Conservation (phyloP, 768 basidiomycete species). For the Rhodosporidiobolus sp. region DNA sequence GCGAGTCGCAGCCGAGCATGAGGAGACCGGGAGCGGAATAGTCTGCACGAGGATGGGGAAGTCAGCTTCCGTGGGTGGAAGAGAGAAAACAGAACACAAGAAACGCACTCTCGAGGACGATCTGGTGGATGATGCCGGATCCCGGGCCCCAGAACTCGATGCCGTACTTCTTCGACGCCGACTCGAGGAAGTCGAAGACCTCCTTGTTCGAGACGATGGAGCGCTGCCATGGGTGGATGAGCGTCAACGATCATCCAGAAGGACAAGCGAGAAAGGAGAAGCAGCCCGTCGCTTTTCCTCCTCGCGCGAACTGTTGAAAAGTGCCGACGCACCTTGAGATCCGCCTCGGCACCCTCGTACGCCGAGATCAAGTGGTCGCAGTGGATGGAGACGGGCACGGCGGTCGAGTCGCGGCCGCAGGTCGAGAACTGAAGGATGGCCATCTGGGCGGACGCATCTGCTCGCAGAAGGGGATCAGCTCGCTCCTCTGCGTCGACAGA, state of each 20-base stretch:
- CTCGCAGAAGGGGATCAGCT: background rate
- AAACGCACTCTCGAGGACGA: slow-evolving; percentile 69
- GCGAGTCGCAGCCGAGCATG: slow-evolving; percentile 68
- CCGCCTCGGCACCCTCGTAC: slow-evolving; percentile 75
- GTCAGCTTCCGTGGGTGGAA: background rate
- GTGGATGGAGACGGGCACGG: slow-evolving; percentile 74
- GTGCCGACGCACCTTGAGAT: slow-evolving; percentile 64
- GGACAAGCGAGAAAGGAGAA: background rate
- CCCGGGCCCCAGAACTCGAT: slow-evolving; percentile 99
- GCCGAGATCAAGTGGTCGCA: slow-evolving; percentile 98
- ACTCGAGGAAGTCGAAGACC: slow-evolving; percentile 91
- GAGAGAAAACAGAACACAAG: slow-evolving; percentile 55
- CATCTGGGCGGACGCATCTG: slow-evolving; percentile 55
- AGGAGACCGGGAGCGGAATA: slow-evolving; percentile 52
- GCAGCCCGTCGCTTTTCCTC: background rate
- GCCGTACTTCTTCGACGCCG: slow-evolving; percentile 54
- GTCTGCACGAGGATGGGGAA: slow-evolving; percentile 45
- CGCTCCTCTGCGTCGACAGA: no score
- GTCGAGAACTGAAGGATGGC: slow-evolving; percentile 94
- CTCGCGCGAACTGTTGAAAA: background rate
- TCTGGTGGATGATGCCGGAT: slow-evolving; percentile 82
- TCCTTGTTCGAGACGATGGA: slow-evolving; percentile 88
- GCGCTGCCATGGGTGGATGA: slow-evolving; percentile 53
- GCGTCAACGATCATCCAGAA: no score
- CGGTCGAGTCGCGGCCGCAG: slow-evolving; percentile 75